These are phyloP conservation scores for Deinandra increscens DNA, from an alignment of 129 eudicot species.

Conservation along the genomic window DNA sequence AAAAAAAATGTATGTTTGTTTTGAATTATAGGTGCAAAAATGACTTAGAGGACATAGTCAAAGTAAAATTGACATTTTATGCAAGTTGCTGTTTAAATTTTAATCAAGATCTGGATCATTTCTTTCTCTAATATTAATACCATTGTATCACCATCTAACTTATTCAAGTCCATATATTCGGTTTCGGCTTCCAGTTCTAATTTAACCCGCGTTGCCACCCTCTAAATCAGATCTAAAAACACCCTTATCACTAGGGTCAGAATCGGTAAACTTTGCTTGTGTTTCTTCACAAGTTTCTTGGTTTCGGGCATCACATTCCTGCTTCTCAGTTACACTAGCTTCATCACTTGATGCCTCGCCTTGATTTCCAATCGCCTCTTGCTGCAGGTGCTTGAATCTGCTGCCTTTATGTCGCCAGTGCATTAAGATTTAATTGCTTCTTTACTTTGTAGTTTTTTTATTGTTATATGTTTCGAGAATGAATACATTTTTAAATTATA, in stretches of 20 bases:
- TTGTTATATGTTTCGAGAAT: no score
- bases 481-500: no score
- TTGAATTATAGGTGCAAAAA: no score
- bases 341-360: conserved; percentile 58
- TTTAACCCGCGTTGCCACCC: conserved; percentile 64
- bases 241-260: conserved; percentile 47
- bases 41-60: no score
- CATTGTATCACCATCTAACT: conserved; percentile 58
- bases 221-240: conserved; percentile 81
- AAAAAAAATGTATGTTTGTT: no score
- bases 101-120: no score
- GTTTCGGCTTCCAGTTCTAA: conserved; percentile 55
- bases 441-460: no score
- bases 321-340: conserved; percentile 77
- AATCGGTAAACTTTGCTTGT: conserved; percentile 62
- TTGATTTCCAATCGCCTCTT: conserved; percentile 33
- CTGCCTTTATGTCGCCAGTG: conserved; percentile 40
- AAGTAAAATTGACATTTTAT: no score
- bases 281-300: conserved; percentile 66
- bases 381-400: conserved; percentile 42
- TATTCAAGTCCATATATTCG: conserved; percentile 39
- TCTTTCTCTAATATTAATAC: no score
- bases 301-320: conserved; percentile 60
- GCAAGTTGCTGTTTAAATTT: no score
- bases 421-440: conserved; percentile 36